Percentiles rank a stretch among this genome's conserved stretches.
Conservation (phyloP, 371 early-diverging fungal genomes). For the Lichtheimia ramosa region DNA sequence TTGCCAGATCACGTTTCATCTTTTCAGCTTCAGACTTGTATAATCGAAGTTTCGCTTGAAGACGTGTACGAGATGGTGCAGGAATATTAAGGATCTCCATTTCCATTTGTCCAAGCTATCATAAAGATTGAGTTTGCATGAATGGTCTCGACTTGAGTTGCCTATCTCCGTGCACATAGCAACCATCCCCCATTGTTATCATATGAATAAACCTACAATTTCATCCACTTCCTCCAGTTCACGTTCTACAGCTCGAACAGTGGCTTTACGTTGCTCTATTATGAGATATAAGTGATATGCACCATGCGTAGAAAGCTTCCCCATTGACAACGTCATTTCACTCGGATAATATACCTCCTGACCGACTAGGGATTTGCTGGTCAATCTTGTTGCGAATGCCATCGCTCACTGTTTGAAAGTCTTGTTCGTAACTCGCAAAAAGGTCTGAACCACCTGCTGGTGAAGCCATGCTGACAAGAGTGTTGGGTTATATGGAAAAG, state of each 20-base stretch:
- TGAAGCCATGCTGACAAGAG: constrained; percentile 27
- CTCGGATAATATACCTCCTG: constrained; percentile 49
- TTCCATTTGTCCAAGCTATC: constrained; percentile 88
- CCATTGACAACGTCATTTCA: too few relatives aligned
- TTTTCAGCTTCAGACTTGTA: constrained; percentile 81
- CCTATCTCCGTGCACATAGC: background rate
- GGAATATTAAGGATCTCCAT: constrained; percentile 84
- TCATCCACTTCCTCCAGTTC: constrained; percentile 92
- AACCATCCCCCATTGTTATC: background rate
- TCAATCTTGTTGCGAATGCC: constrained; percentile 65
- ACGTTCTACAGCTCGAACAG: constrained; percentile 73
- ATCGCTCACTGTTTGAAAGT: constrained; percentile 67
- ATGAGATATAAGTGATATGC: constrained; percentile 2
- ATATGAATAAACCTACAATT: constrained; percentile 60
- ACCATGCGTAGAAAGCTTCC: too few relatives aligned
- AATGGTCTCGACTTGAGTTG: background rate
- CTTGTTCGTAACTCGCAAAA: constrained; percentile 87
- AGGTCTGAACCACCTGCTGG: constrained; percentile 67
- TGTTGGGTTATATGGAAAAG: too few relatives aligned
- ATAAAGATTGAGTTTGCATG: background rate
- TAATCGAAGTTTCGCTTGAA: constrained; percentile 70
- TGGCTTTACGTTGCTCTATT: constrained; percentile 73
- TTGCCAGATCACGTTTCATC: constrained; percentile 74
- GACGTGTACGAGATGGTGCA: constrained; percentile 60
- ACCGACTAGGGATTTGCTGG: constrained; percentile 55